Conservation (phyloP, 2,329 filamentous ascomycete species). For the Mycocentrospora acerina region DNA sequence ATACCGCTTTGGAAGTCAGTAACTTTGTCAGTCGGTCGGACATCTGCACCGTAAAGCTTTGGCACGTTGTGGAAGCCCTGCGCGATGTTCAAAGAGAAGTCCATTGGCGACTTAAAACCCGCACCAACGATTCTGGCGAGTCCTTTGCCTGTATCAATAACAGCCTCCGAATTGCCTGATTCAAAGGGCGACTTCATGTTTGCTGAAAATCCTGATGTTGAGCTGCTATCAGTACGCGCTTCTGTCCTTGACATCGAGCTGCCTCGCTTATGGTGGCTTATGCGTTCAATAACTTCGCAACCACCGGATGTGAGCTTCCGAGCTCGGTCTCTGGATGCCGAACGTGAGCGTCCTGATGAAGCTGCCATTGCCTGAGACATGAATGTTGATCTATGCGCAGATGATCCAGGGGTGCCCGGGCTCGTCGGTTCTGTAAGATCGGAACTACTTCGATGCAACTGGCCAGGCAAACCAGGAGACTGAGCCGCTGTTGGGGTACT, state of each 20-base stretch:
- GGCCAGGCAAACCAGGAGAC: constrained; percentile 6
- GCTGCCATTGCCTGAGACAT: constrained; percentile 37
- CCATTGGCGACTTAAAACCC: constrained; percentile 79
- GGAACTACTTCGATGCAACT: constrained; percentile 11
- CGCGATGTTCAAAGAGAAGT: constrained; percentile 78
- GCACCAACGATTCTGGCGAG: constrained; percentile 72
- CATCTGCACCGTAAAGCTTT: constrained; percentile 79
- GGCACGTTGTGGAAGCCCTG: constrained; percentile 89
- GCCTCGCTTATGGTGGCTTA: constrained; percentile 12
- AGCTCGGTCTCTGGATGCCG: constrained; percentile 25
- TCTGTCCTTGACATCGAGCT: constrained; percentile 22
- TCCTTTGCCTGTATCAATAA: constrained; percentile 65
- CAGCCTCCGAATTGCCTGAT: constrained; percentile 52
- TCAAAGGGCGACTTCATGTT: constrained; percentile 5
- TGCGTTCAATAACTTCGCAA: too few species aligned
- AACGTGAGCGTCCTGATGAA: constrained; percentile 30
- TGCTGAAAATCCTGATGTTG: constrained; percentile 21
- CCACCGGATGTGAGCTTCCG: constrained; percentile 5
- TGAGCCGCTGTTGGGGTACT: constrained; percentile 19
- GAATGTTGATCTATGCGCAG: constrained; percentile 27
- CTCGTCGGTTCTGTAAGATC: constrained; percentile 10
- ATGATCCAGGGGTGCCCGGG: constrained; percentile 20
- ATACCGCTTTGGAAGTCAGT: constrained; percentile 75
- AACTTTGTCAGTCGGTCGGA: constrained; percentile 76
- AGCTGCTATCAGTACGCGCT: constrained; percentile 15